Conservation (phyloP, 2,329 filamentous ascomycete genomes). For the Neonectria punicea region DNA sequence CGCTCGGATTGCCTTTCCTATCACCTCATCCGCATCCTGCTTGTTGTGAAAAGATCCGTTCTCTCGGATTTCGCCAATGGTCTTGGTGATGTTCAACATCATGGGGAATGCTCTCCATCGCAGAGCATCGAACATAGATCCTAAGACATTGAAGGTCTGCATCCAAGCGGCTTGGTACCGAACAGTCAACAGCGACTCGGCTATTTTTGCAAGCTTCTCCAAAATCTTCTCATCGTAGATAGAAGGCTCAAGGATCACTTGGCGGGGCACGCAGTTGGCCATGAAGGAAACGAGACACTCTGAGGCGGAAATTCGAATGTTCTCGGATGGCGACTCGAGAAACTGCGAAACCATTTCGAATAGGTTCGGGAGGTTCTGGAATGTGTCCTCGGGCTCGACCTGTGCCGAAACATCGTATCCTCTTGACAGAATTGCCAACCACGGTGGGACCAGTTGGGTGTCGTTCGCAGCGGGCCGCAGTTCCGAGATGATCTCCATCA, state of each 20-base stretch:
- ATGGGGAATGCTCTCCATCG: conserved; percentile 87
- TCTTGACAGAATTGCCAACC: conserved; percentile 94
- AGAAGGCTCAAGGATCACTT: conserved; percentile 86
- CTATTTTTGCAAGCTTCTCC: conserved; percentile 79
- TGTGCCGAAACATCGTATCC: conserved; percentile 95
- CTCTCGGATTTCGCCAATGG: conserved; percentile 85
- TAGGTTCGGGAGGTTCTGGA: conserved; percentile 86
- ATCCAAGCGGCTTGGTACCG: conserved; percentile 95
- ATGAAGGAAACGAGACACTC: conserved; percentile 95
- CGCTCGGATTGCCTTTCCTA: conserved; percentile 86
- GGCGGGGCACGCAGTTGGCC: conserved; percentile 86
- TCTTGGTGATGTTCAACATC: conserved; percentile 78
- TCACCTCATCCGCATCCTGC: conserved; percentile 91
- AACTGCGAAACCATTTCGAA: conserved; percentile 85
- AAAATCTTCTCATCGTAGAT: conserved; percentile 92
- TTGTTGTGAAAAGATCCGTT: conserved; percentile 92
- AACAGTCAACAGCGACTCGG: conserved; percentile 81
- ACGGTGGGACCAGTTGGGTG: conserved; percentile 91
- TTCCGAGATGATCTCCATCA: conserved; percentile 92
- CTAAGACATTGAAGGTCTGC: conserved; percentile 91
- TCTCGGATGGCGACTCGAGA: conserved; percentile 86
- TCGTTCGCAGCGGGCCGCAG: conserved; percentile 92
- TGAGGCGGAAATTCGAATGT: conserved; percentile 92
- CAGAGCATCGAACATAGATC: conserved; percentile 86
- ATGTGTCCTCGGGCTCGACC: conserved; percentile 89